These are phyloP conservation scores for Cladochytrium replicatum DNA, from an alignment of 192 early-diverging fungal species.

Conservation along the genomic window DNA sequence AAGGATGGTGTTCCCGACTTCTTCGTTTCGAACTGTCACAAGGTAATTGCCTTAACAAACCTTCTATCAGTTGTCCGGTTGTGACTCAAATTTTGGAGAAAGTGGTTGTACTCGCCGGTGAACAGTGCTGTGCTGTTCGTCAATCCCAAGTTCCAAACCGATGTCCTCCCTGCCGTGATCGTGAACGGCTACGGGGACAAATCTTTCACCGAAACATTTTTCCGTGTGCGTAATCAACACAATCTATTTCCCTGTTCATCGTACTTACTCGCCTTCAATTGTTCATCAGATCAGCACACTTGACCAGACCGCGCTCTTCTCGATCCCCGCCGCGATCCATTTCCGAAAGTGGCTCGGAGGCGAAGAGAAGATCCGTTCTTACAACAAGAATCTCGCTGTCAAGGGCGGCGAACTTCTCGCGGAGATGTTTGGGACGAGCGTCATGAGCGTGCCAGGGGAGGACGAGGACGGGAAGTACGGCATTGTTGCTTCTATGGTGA, in stretches of 20 bases:
- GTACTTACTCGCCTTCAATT: no score
- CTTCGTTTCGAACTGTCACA: constrained; percentile 56
- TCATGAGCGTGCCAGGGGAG: constrained; percentile 21
- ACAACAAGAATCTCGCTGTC: constrained; percentile 43
- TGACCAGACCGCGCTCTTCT: constrained; percentile 18
- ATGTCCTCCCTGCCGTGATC: constrained; percentile 36
- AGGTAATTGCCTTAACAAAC: no score
- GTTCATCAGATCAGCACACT: constrained; percentile 15
- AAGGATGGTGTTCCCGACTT: constrained; percentile 38
- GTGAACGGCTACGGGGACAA: constrained; percentile 27
- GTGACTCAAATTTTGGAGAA: no score
- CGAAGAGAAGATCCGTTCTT: constrained; percentile 45
- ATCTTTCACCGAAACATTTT: no score
- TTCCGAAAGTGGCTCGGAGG: constrained; percentile 49
- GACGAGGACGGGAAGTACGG: constrained; percentile 22
- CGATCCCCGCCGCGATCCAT: constrained; percentile 28
- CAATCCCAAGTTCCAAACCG: constrained; percentile 33
- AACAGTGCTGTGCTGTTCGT: constrained; percentile 46
- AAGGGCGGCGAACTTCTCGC: constrained; percentile 45
- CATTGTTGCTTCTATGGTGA: constrained; percentile 46
- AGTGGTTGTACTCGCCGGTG: constrained; percentile 53
- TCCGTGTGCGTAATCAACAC: no score
- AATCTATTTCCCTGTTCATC: no score
- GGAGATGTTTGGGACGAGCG: constrained; percentile 44
- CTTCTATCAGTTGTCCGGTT: no score